Conservation (phyloP, 805 yeast species). For the Debaryomyces hansenii region DNA sequence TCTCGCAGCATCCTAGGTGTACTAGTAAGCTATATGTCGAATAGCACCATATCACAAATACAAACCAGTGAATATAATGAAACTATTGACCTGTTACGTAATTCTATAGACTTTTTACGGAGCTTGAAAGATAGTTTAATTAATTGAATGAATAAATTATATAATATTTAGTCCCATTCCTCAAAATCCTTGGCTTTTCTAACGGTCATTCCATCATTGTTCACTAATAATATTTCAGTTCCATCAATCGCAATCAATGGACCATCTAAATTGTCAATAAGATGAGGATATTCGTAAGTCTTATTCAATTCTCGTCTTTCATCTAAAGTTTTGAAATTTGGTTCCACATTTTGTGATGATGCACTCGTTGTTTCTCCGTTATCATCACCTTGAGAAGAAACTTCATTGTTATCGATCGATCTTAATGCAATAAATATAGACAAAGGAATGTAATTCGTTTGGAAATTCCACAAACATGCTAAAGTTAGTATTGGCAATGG, state of each 20-base stretch:
- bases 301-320: constrained; percentile 72
- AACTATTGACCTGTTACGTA: background rate
- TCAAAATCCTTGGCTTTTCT: constrained; percentile 5
- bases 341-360: constrained; percentile 6
- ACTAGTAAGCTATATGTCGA: constrained; percentile 13
- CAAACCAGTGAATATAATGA: constrained; percentile 11
- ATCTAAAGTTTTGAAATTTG: constrained; percentile 58
- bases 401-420: constrained; percentile 58
- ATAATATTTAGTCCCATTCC: background rate
- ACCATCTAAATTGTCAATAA: constrained; percentile 72
- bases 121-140: background rate
- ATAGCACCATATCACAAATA: constrained; percentile 6
- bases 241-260: constrained; percentile 79
- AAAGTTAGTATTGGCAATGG: constrained; percentile 77
- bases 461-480: constrained; percentile 74
- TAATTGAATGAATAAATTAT: background rate
- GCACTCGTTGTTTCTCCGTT: constrained; percentile 6
- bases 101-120: constrained; percentile 2
- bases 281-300: constrained; percentile 75
- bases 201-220: constrained; percentile 28
- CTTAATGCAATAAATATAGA: constrained; percentile 84
- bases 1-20: constrained; percentile 15
- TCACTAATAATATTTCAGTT: constrained; percentile 29
- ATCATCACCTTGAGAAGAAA: constrained; percentile 23
- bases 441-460: constrained; percentile 76